A percentile compares a stretch with the other conserved stretches of the same genome.
phyloP scores from a whole-genome alignment of 768 basidiomycete genomes.

The Suillus paluster region DNA sequence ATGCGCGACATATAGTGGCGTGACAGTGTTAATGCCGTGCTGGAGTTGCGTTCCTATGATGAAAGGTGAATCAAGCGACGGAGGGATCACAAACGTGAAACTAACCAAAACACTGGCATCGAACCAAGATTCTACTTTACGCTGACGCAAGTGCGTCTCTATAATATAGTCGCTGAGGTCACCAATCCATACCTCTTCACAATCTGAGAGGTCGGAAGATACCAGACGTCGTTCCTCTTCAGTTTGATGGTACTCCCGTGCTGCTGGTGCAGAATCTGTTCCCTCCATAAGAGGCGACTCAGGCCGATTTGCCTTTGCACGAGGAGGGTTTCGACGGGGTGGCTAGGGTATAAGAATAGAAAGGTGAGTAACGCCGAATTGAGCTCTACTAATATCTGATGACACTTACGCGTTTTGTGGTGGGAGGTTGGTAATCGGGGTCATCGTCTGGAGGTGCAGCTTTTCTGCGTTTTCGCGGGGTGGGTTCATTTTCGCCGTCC shows the following conservation, averaged over 20 bases:
- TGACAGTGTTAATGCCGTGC: conserved; percentile 51
- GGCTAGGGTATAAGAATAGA: conserved; percentile 27
- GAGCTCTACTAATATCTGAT: conserved; percentile 5
- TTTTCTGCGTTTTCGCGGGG: conserved; percentile 55
- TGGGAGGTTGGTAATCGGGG: conserved; percentile 56
- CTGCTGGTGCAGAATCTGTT: conserved; percentile 20
- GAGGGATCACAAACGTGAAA: conserved; percentile 9
- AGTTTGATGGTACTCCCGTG: conserved; percentile 26
- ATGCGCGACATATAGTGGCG: conserved; percentile 46
- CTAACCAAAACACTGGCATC: conserved; percentile 67
- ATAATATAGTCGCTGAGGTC: conserved; percentile 72
- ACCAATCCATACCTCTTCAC: conserved; percentile 73
- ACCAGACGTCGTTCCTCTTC: conserved; percentile 50
- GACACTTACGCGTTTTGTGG: conserved; percentile 56
- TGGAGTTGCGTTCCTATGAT: conserved; percentile 70
- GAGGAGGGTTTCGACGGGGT: conserved; percentile 49
- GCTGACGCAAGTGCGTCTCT: conserved; percentile 74
- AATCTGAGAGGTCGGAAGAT: conserved; percentile 85
- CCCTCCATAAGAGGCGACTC: conserved; percentile 32
- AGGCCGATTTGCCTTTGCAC: conserved; percentile 38
- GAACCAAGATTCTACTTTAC: conserved; percentile 76
- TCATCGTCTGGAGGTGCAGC: conserved; percentile 48
- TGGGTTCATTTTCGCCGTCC: conserved; percentile 34
- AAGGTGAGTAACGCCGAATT: conserved; percentile 9
- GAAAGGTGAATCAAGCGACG: conserved; percentile 10